These are phyloP conservation scores for Penicillium bialowiezense DNA, from an alignment of 495 filamentous ascomycete species.

Conservation along the genomic window DNA sequence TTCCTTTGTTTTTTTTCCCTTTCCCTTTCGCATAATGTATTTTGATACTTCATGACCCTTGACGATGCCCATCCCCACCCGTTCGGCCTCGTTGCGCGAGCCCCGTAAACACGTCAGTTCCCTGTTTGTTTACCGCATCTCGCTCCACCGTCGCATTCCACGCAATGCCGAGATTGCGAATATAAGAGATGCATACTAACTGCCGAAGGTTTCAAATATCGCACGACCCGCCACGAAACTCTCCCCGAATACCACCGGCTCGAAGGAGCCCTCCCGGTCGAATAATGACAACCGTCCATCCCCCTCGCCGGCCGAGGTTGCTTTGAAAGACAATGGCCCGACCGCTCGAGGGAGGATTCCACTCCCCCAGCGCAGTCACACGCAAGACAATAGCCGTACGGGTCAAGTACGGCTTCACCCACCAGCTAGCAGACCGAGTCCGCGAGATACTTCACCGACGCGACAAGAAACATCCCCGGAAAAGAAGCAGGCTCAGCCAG, in stretches of 20 bases:
- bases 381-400: constrained; percentile 12
- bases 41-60: background rate
- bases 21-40: background rate
- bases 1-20: background rate
- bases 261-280: constrained; percentile 4
- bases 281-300: constrained; percentile 6
- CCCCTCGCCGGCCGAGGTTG: constrained; percentile 13
- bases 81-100: constrained; percentile 35
- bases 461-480: constrained; percentile 9
- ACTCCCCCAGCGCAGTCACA: constrained; percentile 25
- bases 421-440: constrained; percentile 6
- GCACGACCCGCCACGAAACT: constrained; percentile 26
- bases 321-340: constrained; percentile 10
- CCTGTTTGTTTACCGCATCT: constrained; percentile 4
- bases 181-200: constrained; percentile 11
- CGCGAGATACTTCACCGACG: constrained; percentile 18
- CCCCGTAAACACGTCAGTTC: constrained; percentile 37
- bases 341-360: constrained; percentile 20
- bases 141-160: background rate
- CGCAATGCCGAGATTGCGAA: constrained; percentile 9
- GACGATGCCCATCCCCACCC: constrained; percentile 42
- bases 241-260: constrained; percentile 3
- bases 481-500: constrained; percentile 8
- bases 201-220: constrained; percentile 24
- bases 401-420: constrained; percentile 13